phyloP scores from a whole-genome alignment of 495 filamentous ascomycete species.

The Haplographium delicatum region DNA sequence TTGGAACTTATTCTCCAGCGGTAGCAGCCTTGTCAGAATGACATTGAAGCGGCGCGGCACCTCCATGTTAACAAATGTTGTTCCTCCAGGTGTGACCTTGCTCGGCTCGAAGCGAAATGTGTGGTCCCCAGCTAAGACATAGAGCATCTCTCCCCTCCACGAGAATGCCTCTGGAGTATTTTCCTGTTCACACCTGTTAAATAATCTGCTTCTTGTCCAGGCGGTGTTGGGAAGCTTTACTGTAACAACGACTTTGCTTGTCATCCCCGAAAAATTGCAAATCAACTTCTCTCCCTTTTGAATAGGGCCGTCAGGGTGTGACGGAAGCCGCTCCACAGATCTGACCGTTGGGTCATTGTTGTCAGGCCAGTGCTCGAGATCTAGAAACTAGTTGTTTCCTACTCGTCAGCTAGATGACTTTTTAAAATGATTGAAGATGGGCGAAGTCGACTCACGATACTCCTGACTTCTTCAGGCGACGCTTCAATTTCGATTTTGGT shows the following conservation, averaged over 20 bases:
- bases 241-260: neutral
- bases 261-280: slow-evolving; percentile 1
- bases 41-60: neutral
- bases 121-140: slow-evolving; percentile 3
- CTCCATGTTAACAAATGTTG: slow-evolving; percentile 4
- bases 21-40: slow-evolving; percentile 1
- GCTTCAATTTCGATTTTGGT: slow-evolving; percentile 10
- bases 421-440: no score
- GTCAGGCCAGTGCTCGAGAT: neutral
- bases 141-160: slow-evolving; percentile 5
- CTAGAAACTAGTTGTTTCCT: neutral
- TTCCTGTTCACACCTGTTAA: neutral
- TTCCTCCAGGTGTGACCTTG: slow-evolving; percentile 1
- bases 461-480: slow-evolving; percentile 5
- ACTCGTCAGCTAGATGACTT: neutral
- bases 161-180: slow-evolving; percentile 4
- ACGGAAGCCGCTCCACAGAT: neutral
- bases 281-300: neutral
- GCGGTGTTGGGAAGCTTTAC: neutral
- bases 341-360: neutral
- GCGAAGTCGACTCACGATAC: slow-evolving; percentile 7
- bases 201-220: neutral
- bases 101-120: slow-evolving; percentile 7
- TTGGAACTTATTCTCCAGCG: neutral
- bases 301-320: neutral